Evolutionary conservation across 148 eudicot species (phyloP), one percentile per base, ranked within the genome.

Genomic region (Silene conica): DNA sequence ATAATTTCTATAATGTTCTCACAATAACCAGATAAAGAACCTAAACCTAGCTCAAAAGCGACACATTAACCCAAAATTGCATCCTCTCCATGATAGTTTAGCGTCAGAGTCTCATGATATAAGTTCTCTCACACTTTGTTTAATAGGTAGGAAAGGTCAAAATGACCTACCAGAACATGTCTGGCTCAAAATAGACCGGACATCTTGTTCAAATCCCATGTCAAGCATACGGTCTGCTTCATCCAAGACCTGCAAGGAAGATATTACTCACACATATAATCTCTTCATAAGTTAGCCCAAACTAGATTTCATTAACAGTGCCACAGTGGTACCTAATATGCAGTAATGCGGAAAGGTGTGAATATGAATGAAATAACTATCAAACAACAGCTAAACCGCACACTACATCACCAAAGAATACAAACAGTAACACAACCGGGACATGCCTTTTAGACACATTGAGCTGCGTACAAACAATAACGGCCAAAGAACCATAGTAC

Each of bases 141-240:
- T 13, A 13, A 9, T 11, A 38, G 31, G 21, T 38, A 22, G 19
- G 43, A 50, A 16, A 65, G 14, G 10, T 38, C 48, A 20, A 23
- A 21, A 57, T 9, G 48, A 63, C 92, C 71, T 87, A 96, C 99
- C 87, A 70, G 91, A 82, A 80, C 82, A 70, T 72, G 97, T 90
- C 76, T 90, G 86, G 74, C 95, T 84, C 78, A 92, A 79, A 76
- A 92, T 96, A 63, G 92, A 78, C 50, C 99, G 97, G 75, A 96
- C 99, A 78, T 90, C 97, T 28, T 89, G 94, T 76, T 96, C 99
- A 86, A 96, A 96, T 72, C 99, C 99, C 97, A 92, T 87, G 73
- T 96, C 97, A 81, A 92, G 99, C 99, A 96, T 96, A 25, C 97
- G 87, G 82, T 92, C 97, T 67, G 99, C 99, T 88, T 96, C 99